phyloP scores from a whole-genome alignment of 2,329 filamentous ascomycete genomes.

The Immersiporthe knoxdaviesiana region DNA sequence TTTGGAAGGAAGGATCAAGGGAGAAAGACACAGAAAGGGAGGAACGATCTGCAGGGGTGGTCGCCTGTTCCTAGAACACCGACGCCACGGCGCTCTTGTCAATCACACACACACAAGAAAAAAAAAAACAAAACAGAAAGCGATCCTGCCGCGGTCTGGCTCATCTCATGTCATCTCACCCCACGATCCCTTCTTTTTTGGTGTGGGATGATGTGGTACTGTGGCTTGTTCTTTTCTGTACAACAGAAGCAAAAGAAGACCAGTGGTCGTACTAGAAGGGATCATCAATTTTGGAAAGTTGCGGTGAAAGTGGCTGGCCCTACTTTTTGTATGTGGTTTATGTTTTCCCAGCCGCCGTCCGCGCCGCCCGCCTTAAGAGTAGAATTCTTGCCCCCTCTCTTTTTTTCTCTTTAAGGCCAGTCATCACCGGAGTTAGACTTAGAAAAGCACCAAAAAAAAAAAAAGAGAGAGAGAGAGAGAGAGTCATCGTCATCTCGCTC shows the following conservation, averaged over 20 bases:
- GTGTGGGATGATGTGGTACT: background rate
- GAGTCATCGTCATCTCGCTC: conserved; percentile 9
- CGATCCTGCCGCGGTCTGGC: background rate
- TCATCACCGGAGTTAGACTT: background rate
- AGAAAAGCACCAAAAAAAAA: too few species aligned
- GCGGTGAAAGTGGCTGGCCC: background rate
- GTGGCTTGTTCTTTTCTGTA: background rate
- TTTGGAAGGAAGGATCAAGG: background rate
- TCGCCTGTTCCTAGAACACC: background rate
- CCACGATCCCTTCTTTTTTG: background rate
- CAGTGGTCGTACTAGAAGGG: background rate
- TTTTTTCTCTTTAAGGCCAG: background rate
- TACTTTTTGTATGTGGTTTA: background rate
- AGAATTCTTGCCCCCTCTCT: background rate
- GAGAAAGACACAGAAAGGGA: background rate
- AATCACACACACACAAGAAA: too few species aligned
- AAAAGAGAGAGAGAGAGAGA: background rate
- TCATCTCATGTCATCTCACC: background rate
- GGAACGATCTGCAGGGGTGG: background rate
- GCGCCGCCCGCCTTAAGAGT: background rate
- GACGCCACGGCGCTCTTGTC: background rate
- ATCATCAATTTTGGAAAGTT: background rate
- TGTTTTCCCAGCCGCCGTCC: background rate
- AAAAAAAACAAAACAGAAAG: background rate
- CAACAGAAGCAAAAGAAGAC: background rate